Percentiles rank a stretch among this genome's conserved stretches.
Evolutionary conservation across 441 rosid species (phyloP).

Genomic region (Isatis lusitanica): DNA sequence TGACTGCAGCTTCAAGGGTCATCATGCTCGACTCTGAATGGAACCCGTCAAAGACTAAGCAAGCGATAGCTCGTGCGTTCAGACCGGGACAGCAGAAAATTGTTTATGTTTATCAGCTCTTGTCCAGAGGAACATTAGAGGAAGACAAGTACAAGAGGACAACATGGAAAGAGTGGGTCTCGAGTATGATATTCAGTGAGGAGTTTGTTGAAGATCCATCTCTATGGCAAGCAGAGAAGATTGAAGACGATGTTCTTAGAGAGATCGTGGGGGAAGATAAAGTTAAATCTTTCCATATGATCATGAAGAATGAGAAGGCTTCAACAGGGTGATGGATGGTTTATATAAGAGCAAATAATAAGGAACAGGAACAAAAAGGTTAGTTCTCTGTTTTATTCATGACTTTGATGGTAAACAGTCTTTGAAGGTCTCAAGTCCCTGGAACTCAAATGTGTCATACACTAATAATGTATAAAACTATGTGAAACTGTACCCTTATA

Average conservation of each 20-base stretch:
- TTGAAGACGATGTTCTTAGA: conserved; percentile 80
- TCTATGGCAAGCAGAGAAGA: conserved; percentile 85
- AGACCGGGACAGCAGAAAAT: conserved; percentile 91
- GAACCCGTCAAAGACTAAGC: conserved; percentile 98
- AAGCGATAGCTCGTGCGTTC: conserved; percentile 94
- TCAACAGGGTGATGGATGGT: conserved; percentile 56
- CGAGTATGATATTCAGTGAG: conserved; percentile 95
- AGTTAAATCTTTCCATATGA: conserved; percentile 87
- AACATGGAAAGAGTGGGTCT: conserved; percentile 98
- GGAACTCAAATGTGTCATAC: background rate
- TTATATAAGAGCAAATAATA: background rate
- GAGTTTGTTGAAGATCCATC: conserved; percentile 89
- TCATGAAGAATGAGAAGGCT: conserved; percentile 94
- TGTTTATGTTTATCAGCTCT: conserved; percentile 88
- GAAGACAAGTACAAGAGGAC: conserved; percentile 88
- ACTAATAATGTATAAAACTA: background rate
- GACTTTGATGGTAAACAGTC: background rate
- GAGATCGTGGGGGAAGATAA: conserved; percentile 84
- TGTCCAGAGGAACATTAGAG: conserved; percentile 79
- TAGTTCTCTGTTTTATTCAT: conserved; percentile 1
- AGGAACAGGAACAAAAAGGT: conserved; percentile 10
- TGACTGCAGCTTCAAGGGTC: conserved; percentile 93
- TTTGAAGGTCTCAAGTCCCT: background rate
- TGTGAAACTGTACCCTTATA: conserved; percentile 3
- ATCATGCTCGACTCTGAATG: conserved; percentile 86